Evolutionary conservation across 495 filamentous ascomycete species (phyloP), one percentile per base, ranked within the genome.

Genomic region (Xylaria castorea): DNA sequence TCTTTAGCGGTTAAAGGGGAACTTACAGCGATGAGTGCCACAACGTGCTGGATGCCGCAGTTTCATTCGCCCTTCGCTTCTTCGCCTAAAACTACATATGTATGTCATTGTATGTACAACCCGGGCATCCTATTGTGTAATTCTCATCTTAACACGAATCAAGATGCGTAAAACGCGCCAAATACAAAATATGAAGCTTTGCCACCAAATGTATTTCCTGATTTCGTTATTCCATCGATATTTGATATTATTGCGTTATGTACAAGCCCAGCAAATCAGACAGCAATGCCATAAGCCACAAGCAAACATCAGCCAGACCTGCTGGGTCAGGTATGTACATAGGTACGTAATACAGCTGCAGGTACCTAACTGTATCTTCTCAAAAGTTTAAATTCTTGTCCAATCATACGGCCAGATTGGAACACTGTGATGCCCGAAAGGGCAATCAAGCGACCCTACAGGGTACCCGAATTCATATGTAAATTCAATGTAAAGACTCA

Each of bases 161-260:
- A 34, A 36, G 55, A 36, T 60, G 5, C 38, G 0, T 34, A 18
- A 34, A 1, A 58, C 55, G 5, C 12, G 25, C 53, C 6, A 58
- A 7, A 38, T 22, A 38, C 9, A 22, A n/a, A 42, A 27, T 27
- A 44, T 27, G n/a, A 25, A 44, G 38, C 30, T 2, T 63, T 44
- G 61, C 64, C 64, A 34, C n/a, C 20, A 12, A 34, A 67, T 25
- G 1, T 18, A 22, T 9, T 25, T 40, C 18, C 34, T 22, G 14
- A 53, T 68, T 27, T 68, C 34, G 16, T 5, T 16, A 57, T 68
- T 25, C 16, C 66, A 44, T 68, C 46, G 4, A 25, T 20, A 55
- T 57, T 42, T 14, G 1, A 50, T 11, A 25, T 44, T 68, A 53
- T 68, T 36, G 66, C 66, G 66, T 68, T 51, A 68, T 55, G 50